Percentiles rank a stretch among this genome's conserved stretches.
These are phyloP conservation scores for Suhomyces vadensis DNA, from an alignment of 805 yeast genomes.

Conservation along the genomic window DNA sequence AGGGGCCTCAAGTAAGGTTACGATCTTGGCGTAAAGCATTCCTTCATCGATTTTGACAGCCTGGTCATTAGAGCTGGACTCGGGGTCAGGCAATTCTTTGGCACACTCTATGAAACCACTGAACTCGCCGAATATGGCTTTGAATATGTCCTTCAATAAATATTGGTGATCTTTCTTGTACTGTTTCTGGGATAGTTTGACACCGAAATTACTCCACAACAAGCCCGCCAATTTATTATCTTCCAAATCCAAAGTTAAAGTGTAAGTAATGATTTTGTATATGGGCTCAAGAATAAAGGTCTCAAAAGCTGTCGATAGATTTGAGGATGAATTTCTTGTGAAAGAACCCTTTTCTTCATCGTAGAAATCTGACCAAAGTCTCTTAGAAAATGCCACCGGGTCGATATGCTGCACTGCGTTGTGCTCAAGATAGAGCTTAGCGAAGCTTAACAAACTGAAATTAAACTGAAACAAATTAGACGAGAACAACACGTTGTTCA, in stretches of 20 bases:
- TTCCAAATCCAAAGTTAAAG: constrained; percentile 53
- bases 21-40: constrained; percentile 23
- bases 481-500: constrained; percentile 72
- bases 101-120: constrained; percentile 57
- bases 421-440: constrained; percentile 44
- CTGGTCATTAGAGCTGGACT: constrained; percentile 21
- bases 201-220: constrained; percentile 51
- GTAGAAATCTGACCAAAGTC: constrained; percentile 81
- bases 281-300: constrained; percentile 74
- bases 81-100: constrained; percentile 12
- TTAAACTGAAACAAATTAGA: constrained; percentile 62
- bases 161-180: constrained; percentile 58
- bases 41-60: not conserved
- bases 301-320: constrained; percentile 50
- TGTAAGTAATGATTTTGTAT: constrained; percentile 67
- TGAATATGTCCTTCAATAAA: constrained; percentile 55
- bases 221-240: constrained; percentile 38
- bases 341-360: constrained; percentile 47
- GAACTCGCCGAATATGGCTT: constrained; percentile 51
- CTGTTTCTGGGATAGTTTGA: constrained; percentile 40
- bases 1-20: constrained; percentile 57
- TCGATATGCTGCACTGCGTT: constrained; percentile 5
- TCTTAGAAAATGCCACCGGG: constrained; percentile 40
- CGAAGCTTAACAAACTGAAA: constrained; percentile 69
- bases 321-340: constrained; percentile 29